Conservation (phyloP, 768 basidiomycete species). For the Amanita phalloides region DNA sequence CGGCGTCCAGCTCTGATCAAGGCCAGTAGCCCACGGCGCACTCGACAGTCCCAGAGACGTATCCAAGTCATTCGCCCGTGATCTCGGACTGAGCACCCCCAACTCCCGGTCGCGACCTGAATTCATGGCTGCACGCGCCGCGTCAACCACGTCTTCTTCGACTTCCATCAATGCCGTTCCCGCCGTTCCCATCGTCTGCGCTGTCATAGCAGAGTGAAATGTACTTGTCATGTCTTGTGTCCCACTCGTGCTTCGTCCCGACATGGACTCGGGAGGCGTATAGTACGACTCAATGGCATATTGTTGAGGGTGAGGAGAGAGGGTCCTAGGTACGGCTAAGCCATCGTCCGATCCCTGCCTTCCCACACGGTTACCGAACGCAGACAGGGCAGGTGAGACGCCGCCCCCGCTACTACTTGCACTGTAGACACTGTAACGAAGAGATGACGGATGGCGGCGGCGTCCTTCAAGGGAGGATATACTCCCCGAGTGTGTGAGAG, state of each 20-base stretch:
- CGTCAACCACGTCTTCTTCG: slow-evolving; percentile 3
- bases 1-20: slow-evolving; percentile 28
- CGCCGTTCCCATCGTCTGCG: not conserved
- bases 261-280: not conserved
- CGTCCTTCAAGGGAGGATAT: slow-evolving; percentile 41
- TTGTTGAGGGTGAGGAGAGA: slow-evolving; percentile 8
- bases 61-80: slow-evolving; percentile 13
- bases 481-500: slow-evolving; percentile 37
- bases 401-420: slow-evolving; percentile 8
- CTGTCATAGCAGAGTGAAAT: not conserved
- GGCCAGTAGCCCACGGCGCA: slow-evolving; percentile 31
- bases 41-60: slow-evolving; percentile 16
- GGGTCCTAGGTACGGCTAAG: slow-evolving; percentile 4
- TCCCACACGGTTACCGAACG: slow-evolving; percentile 26
- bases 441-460: slow-evolving; percentile 13
- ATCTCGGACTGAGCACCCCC: slow-evolving; percentile 10
- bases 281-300: slow-evolving; percentile 7
- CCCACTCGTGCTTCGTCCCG: not conserved
- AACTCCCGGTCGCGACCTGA: slow-evolving; percentile 1
- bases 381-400: slow-evolving; percentile 40
- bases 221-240: not conserved
- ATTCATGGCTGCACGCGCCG: not conserved
- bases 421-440: not conserved
- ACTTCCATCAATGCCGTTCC: not conserved
- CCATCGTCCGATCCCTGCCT: slow-evolving; percentile 9